Evolutionary conservation across 305 asterid species (phyloP).

Genomic region (Fraxinus platypoda): DNA sequence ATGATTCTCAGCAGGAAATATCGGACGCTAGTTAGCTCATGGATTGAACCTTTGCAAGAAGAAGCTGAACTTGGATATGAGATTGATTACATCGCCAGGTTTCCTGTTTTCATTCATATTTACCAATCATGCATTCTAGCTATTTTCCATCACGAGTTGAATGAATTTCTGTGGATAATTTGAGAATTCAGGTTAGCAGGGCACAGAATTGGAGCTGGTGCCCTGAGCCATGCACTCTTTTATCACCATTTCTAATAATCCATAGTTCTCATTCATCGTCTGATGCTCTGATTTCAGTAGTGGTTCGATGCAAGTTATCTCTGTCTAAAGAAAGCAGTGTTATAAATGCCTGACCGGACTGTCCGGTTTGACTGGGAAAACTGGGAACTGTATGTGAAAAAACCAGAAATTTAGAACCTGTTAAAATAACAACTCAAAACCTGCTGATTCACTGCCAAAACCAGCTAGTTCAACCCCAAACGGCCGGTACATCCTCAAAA

Average conservation of each 20-base stretch:
- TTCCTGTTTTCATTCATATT: slow-evolving; percentile 19
- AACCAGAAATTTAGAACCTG: neutral
- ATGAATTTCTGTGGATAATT: neutral
- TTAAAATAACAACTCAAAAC: neutral
- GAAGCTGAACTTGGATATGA: slow-evolving; percentile 99
- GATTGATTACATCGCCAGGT: slow-evolving; percentile 95
- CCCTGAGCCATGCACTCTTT: neutral
- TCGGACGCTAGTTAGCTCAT: slow-evolving; percentile 94
- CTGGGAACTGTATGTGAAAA: neutral
- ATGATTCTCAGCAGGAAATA: slow-evolving; percentile 91
- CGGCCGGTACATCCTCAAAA: neutral
- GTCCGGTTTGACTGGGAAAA: neutral
- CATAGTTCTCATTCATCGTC: neutral
- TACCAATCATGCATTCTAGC: slow-evolving; percentile 17
- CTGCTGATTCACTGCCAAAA: neutral
- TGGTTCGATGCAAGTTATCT: neutral
- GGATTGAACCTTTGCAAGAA: slow-evolving; percentile 99
- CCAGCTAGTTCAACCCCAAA: neutral
- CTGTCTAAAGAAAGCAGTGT: neutral
- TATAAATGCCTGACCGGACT: neutral
- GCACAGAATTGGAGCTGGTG: neutral
- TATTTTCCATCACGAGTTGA: neutral
- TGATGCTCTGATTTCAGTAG: neutral
- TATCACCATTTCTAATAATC: neutral
- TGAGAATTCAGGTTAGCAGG: neutral